Conservation (phyloP, 768 basidiomycete species). For the Pulveroboletus sp. region DNA sequence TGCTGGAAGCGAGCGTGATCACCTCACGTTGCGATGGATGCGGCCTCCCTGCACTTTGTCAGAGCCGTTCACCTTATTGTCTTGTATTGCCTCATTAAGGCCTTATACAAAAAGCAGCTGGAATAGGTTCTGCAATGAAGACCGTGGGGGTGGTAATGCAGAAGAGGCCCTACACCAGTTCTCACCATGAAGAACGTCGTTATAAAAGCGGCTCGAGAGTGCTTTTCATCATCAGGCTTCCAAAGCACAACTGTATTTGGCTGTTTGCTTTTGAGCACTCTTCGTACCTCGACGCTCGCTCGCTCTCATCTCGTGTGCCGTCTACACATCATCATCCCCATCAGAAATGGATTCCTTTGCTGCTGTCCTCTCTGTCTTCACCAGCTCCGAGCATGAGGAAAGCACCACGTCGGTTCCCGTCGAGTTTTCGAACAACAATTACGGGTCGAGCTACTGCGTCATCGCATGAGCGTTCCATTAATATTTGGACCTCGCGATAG, state of each 20-base stretch:
- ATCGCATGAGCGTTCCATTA: slow-evolving; percentile 11
- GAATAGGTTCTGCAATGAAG: background rate
- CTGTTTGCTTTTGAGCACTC: background rate
- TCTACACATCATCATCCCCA: background rate
- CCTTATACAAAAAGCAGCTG: background rate
- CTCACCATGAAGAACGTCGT: background rate
- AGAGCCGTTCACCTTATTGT: slow-evolving; percentile 19
- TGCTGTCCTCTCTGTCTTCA: slow-evolving; percentile 14
- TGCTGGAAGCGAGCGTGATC: background rate
- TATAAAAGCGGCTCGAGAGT: slow-evolving; percentile 16
- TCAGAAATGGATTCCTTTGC: slow-evolving; percentile 22
- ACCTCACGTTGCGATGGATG: slow-evolving; percentile 7
- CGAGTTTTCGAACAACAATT: slow-evolving; percentile 4
- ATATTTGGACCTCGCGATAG: background rate
- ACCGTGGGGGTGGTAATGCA: background rate
- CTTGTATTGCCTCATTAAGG: slow-evolving; percentile 4
- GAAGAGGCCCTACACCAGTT: background rate
- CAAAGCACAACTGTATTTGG: background rate
- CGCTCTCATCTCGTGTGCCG: background rate
- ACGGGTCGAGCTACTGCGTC: slow-evolving; percentile 12
- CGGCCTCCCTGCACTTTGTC: background rate
- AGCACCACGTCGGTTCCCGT: slow-evolving; percentile 11
- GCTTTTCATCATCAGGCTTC: background rate
- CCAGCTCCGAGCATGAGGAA: slow-evolving; percentile 4
- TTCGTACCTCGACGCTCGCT: background rate